Base-by-base conservation (phyloP, 2,329 filamentous ascomycete species). In the Neofusicoccum laricinum region DNA sequence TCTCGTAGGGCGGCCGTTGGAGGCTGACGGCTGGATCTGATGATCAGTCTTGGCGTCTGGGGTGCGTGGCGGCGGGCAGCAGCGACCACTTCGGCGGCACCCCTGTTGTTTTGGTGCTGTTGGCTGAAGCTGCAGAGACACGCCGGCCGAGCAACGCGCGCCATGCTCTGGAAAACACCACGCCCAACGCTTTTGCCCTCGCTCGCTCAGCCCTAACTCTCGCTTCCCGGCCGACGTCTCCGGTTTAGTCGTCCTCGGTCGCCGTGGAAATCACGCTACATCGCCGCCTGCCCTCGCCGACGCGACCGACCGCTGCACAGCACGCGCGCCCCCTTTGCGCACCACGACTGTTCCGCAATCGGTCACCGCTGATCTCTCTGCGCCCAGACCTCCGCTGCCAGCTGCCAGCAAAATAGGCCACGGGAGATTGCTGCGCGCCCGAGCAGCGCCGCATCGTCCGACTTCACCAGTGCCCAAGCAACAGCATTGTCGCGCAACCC, bases 41-140 rank as follows among this genome's bases (percentile, higher is more conserved):
- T 63, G 38, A 55, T 46, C 49, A 53, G 49, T 40, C 59, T 63
- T 63, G 61, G 61, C 61, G 50, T 63, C 61, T 63, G 61, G 48
- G 61, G 61, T 55, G 61, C 25, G 51, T 30, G 25, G 25, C 25
- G 25, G 25, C 36, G 51, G 49, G 49, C 57, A 40, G 57, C 43
- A 19, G 45, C 59, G 14, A 45, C 48, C 48, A 63, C n/a, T 45
- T 21, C 21, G 48, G 48, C 21, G 38, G 14, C 38, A 63, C 50
- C 61, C 61, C 61, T 63, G 61, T 63, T 63, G 61, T 63, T 63
- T 63, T 53, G 61, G 15, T 63, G 46, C 59, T 17, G 34, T n/a
- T 41, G 53, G 53, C 55, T 59, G 55, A 45, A 32, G 30, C 49
- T 51, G 49, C 40, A 59, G 30, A 59, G 40, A 34, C 55, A 59